A percentile compares a stretch with the other conserved stretches of the same genome.
Evolutionary conservation across 345 rosid genomes (phyloP).

Genomic region (Brassica cretica): DNA sequence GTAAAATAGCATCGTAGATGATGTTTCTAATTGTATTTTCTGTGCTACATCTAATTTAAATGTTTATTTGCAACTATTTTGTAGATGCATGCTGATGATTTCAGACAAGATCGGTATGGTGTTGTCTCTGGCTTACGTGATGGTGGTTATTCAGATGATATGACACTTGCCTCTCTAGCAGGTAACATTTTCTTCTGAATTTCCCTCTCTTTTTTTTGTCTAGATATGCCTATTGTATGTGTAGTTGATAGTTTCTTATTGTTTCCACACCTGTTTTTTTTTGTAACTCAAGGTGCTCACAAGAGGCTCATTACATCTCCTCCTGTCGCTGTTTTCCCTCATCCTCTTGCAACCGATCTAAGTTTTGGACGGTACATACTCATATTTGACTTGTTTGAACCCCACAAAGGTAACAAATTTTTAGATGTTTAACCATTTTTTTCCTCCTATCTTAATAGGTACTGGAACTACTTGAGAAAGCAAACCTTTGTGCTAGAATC

Average conservation of each 20-base stretch:
- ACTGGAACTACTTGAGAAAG: constrained; percentile 99
- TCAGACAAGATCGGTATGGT: constrained; percentile 82
- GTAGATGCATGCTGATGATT: constrained; percentile 99
- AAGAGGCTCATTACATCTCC: constrained; percentile 97
- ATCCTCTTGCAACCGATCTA: constrained; percentile 92
- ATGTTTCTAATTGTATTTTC: constrained; percentile 32
- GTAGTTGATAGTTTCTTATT: constrained; percentile 7
- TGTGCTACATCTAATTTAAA: constrained; percentile 29
- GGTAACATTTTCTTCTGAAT: constrained; percentile 45
- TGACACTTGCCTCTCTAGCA: constrained; percentile 97
- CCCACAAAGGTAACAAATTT: background rate
- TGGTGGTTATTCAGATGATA: constrained; percentile 99
- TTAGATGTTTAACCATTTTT: background rate
- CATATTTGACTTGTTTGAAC: constrained; percentile 14
- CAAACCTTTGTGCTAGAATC: constrained; percentile 99
- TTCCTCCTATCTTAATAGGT: constrained; percentile 43
- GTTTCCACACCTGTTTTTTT: background rate
- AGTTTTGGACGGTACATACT: constrained; percentile 79
- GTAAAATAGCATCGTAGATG: constrained; percentile 32
- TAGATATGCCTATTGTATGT: too few relatives aligned
- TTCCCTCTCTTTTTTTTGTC: background rate
- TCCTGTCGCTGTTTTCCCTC: constrained; percentile 98
- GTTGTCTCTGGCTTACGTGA: constrained; percentile 90
- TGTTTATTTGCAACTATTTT: constrained; percentile 37
- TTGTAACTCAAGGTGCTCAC: constrained; percentile 67